Base-by-base conservation (phyloP, 106 monocot species). In the Platanthera zijinensis region DNA sequence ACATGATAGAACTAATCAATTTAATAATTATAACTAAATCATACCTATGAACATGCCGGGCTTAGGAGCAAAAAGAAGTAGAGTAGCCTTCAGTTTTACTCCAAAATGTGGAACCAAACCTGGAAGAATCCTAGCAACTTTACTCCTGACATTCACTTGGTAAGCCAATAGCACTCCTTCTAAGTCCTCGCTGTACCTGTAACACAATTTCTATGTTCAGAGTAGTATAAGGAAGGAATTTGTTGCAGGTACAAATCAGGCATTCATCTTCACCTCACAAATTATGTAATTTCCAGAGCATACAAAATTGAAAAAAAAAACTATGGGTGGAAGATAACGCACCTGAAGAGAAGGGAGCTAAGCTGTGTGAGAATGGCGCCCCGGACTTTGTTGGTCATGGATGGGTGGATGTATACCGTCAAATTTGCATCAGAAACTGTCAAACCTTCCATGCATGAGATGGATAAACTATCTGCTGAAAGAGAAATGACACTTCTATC, bases 291-390 rank as follows among this genome's bases (percentile, higher is more conserved):
- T 14, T 53, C 8, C 8, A 53, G 14, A 4, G 14, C 53, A 14
- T 39, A 69, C n/a, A 15, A 7, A 70, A 17, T 67, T 67, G 46
- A 70, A 70, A 70, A 70, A n/a, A 63, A 63, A 63, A 63, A 63
- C 25, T n/a, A 7, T 11, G 46, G 13, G 32, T 7, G 25, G 72
- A 11, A n/a, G 45, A 15, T 50, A 22, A 69, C 73, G 69, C 8
- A 92, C 95, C 84, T 84, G 87, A 95, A 95, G 74, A 95, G 92
- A 15, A 90, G 84, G 57, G 86, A 76, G 80, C 88, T 90, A 76
- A 95, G 95, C 84, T 92, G 95, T 25, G 82, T 88, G 28, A 72
- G 80, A 54, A 95, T 73, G 67, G 95, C 90, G 5, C 80, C 59
- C 12, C 75, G 78, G 53, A 88, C 74, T 56, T 76, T 79, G 32